Evolutionary conservation across 306 rosid genomes (phyloP), one percentile per base, ranked within the genome.

Genomic region (Prunus dulcis): DNA sequence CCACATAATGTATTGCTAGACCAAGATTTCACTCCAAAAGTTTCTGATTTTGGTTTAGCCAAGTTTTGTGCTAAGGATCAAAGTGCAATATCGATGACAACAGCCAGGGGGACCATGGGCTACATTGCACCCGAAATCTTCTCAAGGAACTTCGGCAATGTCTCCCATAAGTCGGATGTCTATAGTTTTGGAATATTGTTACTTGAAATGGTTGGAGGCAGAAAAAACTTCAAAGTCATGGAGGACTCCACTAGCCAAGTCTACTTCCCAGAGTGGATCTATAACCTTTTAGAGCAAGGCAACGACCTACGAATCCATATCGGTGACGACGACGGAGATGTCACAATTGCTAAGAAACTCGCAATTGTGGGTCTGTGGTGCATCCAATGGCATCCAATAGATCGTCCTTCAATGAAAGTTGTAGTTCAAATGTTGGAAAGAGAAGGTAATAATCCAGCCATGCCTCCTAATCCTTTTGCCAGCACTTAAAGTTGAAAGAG

Each of bases 111-210:
- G 14, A 81, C 87, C 12, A 5, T 74, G 25, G 87, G 87, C 0
- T 84, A 84, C 53, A 84, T 81, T 34, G 83, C 85, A 19, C 83
- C 80, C 0, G 87, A 81, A 69, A 78, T 84, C n/a, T 65, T 84
- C 50, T 84, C 81, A 0, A 12, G 83, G 30, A 84, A 81, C 57
- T 84, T 81, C 28, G 81, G 85, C 1, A 78, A 65, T 6, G 83
- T 78, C 6, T 78, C 79, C 2, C 52, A 66, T 61, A 78, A 84
- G 27, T 43, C 79, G 0, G 83, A 78, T 45, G 57, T 81, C 17
- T 84, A 84, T 52, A 81, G 83, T 14, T 84, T 78, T 46, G 83
- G 83, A 22, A 78, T 66, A 60, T 23, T 81, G 53, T 41, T 80
- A 62, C 77, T 84, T 28, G 84, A 84, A 73, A 80, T 71, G 47